Evolutionary conservation across 2,329 filamentous ascomycete species (phyloP).

Genomic region (Clonostachys byssicola): DNA sequence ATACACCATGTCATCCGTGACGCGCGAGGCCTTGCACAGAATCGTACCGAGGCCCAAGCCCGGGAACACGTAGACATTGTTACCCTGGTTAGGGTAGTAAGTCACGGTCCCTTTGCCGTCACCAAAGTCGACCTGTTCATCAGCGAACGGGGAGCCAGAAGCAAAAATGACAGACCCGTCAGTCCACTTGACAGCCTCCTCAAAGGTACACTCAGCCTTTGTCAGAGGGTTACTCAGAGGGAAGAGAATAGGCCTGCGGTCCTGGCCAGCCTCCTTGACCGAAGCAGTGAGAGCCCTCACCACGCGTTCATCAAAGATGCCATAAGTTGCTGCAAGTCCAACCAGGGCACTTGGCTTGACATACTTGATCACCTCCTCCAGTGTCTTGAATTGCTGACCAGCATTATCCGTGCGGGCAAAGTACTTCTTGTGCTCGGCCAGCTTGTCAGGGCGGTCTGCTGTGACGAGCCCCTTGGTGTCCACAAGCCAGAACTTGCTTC

Average conservation of each 20-base stretch:
- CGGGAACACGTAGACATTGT: constrained; percentile 92
- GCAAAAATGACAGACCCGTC: constrained; percentile 91
- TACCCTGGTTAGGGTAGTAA: constrained; percentile 79
- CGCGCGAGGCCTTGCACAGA: constrained; percentile 76
- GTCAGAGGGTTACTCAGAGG: constrained; percentile 92
- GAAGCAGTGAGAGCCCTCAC: constrained; percentile 66
- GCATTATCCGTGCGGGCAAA: constrained; percentile 63
- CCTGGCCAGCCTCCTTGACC: constrained; percentile 59
- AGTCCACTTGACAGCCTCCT: constrained; percentile 87
- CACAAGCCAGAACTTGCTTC: constrained; percentile 93
- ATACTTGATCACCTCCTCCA: constrained; percentile 90
- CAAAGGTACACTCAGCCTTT: constrained; percentile 97
- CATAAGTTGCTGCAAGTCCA: constrained; percentile 90
- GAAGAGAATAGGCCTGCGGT: constrained; percentile 86
- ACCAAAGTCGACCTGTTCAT: constrained; percentile 59
- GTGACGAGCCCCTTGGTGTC: constrained; percentile 97
- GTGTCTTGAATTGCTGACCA: constrained; percentile 67
- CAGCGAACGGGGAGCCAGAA: constrained; percentile 86
- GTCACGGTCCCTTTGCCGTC: constrained; percentile 54
- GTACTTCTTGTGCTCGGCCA: constrained; percentile 84
- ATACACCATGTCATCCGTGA: constrained; percentile 97
- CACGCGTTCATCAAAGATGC: constrained; percentile 87
- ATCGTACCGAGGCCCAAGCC: constrained; percentile 93
- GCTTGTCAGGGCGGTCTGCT: constrained; percentile 84
- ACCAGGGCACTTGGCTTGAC: constrained; percentile 94